Conservation (phyloP, 305 asterid species). For the Fraxinus sp. region DNA sequence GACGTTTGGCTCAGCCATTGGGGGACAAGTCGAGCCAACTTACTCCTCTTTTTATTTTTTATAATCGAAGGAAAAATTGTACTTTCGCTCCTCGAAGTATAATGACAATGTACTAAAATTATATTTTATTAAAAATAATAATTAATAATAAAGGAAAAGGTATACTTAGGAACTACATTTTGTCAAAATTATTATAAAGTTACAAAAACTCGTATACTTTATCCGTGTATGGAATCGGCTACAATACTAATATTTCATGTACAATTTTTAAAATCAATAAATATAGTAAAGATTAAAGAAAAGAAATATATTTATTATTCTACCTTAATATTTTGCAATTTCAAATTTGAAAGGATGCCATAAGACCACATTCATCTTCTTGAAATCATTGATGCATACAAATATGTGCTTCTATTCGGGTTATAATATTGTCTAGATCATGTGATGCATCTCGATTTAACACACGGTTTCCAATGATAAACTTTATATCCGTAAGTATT, state of each 20-base stretch:
- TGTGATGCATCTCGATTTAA: background rate
- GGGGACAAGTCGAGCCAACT: background rate
- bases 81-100: background rate
- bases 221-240: no score
- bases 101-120: no score
- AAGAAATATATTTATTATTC: no score
- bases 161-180: background rate
- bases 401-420: background rate
- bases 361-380: background rate
- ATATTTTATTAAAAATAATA: no score
- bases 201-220: background rate
- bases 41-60: background rate
- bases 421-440: no score
- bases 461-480: no score
- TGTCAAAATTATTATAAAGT: background rate
- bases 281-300: background rate
- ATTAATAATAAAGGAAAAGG: background rate
- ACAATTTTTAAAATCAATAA: background rate
- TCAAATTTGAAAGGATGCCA: background rate
- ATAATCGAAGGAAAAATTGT: background rate
- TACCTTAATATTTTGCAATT: no score
- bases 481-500: no score
- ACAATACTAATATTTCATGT: no score
- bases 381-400: background rate
- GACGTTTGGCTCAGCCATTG: background rate